Percentiles rank a stretch among this genome's conserved stretches.
Conservation (phyloP, 2,329 filamentous ascomycete species). For the Botryotinia globosa region DNA sequence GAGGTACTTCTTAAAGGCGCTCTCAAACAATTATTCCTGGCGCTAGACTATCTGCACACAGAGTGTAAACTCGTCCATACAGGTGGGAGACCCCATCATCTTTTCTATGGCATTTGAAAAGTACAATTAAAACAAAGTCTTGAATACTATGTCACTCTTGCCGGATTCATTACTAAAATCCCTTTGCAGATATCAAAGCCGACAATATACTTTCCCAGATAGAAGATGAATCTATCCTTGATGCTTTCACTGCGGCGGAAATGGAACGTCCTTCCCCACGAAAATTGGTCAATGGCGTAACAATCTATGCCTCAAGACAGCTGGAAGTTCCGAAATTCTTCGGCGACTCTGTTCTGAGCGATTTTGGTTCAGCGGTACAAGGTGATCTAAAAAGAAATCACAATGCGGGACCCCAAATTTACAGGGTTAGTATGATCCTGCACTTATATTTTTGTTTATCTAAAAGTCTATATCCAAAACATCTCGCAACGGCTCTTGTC, state of each 20-base stretch:
- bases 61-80: slow-evolving; percentile 94
- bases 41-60: slow-evolving; percentile 89
- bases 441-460: background rate
- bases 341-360: slow-evolving; percentile 44
- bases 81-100: slow-evolving; percentile 45
- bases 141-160: background rate
- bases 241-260: slow-evolving; percentile 43
- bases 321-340: slow-evolving; percentile 39
- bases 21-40: slow-evolving; percentile 91
- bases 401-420: slow-evolving; percentile 43
- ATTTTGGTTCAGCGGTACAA: slow-evolving; percentile 48
- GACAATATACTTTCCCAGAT: slow-evolving; percentile 47
- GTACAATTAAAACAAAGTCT: background rate
- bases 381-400: slow-evolving; percentile 39
- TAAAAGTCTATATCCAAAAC: background rate
- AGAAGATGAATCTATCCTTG: slow-evolving; percentile 40
- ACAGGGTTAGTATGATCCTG: slow-evolving; percentile 26
- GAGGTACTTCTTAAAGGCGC: slow-evolving; percentile 80
- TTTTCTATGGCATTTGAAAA: background rate
- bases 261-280: slow-evolving; percentile 42
- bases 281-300: slow-evolving; percentile 43
- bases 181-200: slow-evolving; percentile 43
- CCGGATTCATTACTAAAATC: background rate
- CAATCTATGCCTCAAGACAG: slow-evolving; percentile 45
- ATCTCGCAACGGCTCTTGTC: background rate